Evolutionary conservation across 177 flowering plant genomes (phyloP), one percentile per base, ranked within the genome.

Genomic region (Vitis hybrid): DNA sequence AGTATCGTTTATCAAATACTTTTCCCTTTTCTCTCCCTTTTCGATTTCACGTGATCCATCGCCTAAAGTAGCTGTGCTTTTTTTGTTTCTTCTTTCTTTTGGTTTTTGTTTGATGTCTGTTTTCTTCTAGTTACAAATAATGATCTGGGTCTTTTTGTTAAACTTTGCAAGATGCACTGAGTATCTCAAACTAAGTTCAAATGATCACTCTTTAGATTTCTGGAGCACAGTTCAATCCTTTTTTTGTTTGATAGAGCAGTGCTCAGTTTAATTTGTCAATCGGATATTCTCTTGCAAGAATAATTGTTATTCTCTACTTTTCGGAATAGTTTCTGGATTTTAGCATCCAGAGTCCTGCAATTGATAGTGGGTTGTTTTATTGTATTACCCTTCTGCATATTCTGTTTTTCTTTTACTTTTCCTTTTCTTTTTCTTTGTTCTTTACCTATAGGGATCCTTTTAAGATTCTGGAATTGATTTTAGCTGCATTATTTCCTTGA

Each of bases 1-100:
- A 89, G 98, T 85, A 53, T 57, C 22, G 10, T 11, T 29, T 50
- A 66, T 59, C 11, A 12, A 2, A 6, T 61, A 63, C 45, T 7
- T 9, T 60, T 50, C 48, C 22, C 10, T 20, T 20, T 20, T 20
- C 22, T 20, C 22, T 20, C 22, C 22, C 22, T 54, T 62, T 54
- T 26, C 6, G 18, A 10, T 11, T 49, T 66, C 9, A 48, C 51
- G 3, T 29, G 39, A 14, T 29, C 10, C 22, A 60, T 59, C 19
- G 54, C 1, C 54, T 34, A 34, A 5, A 29, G 13, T 65, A 4
- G 51, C 13, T 18, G 16, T 20, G 19, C 8, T 14, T 10, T 26
- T 20, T 56, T 56, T 1, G 31, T 15, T 26, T 16, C 4, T 61
- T 49, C 29, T 31, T 31, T 5, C 2, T 67, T 13, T 6, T 0